These are phyloP conservation scores for Pelargonium myrrhifolium DNA, from an alignment of 441 rosid species.

Conservation along the genomic window DNA sequence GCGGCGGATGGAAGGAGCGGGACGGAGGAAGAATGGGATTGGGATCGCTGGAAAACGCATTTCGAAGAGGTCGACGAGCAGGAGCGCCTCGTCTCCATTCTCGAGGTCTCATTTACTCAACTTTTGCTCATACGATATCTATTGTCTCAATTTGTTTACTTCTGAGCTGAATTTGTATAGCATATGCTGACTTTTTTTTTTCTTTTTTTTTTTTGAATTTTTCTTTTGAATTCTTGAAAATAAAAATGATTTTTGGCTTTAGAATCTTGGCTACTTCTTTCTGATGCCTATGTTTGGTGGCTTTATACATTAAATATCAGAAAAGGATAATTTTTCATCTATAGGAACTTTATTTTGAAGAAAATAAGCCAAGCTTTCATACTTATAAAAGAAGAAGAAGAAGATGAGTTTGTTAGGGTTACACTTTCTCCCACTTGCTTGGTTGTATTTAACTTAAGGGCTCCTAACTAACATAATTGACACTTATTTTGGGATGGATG, in stretches of 20 bases:
- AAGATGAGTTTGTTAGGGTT: too few relatives aligned
- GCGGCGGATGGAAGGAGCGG: constrained; percentile 2
- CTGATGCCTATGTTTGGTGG: neutral
- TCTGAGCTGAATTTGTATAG: neutral
- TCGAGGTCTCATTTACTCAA: too few relatives aligned
- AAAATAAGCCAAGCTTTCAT: neutral
- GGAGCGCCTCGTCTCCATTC: constrained; percentile 60
- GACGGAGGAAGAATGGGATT: constrained; percentile 61
- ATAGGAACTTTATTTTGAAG: neutral
- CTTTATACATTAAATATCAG: neutral
- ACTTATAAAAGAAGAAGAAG: neutral
- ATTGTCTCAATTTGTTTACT: neutral
- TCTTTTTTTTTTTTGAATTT: neutral
- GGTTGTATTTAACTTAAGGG: too few relatives aligned
- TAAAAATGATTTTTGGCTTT: neutral
- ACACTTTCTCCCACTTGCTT: too few relatives aligned
- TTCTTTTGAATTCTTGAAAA: too few relatives aligned
- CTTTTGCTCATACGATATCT: too few relatives aligned
- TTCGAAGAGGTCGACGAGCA: constrained; percentile 75
- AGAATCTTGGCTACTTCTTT: neutral
- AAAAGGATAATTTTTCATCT: neutral
- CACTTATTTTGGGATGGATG: too few relatives aligned
- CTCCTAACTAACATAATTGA: neutral
- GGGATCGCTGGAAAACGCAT: constrained; percentile 90
- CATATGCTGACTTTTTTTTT: neutral